phyloP scores from a whole-genome alignment of 371 early-diverging fungal genomes.

The Basidiobolus meristosporus region DNA sequence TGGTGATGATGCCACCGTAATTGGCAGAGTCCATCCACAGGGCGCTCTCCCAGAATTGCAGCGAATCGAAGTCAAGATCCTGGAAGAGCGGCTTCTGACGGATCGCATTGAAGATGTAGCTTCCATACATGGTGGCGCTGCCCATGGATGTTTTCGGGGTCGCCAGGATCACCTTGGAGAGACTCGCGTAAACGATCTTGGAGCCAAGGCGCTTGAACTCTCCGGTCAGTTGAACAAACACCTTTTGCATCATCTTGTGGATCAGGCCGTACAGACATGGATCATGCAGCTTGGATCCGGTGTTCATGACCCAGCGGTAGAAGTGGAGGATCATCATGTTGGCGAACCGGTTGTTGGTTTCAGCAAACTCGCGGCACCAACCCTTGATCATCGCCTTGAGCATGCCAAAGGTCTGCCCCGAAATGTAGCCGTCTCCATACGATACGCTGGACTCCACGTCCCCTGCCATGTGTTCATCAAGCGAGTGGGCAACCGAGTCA shows the following conservation, averaged over 20 bases:
- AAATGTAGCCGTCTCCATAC: slow-evolving; percentile 37
- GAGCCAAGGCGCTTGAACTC: slow-evolving; percentile 64
- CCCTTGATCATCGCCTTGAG: slow-evolving; percentile 56
- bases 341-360: slow-evolving; percentile 31
- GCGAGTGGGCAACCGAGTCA: slow-evolving; percentile 16
- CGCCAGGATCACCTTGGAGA: slow-evolving; percentile 56
- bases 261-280: slow-evolving; percentile 59
- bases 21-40: slow-evolving; percentile 88
- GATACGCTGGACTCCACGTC: slow-evolving; percentile 10
- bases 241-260: slow-evolving; percentile 73
- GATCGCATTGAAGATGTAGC: slow-evolving; percentile 49
- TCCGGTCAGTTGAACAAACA: slow-evolving; percentile 59
- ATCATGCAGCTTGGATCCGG: slow-evolving; percentile 61
- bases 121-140: slow-evolving; percentile 49
- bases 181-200: slow-evolving; percentile 55
- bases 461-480: slow-evolving; percentile 26
- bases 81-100: slow-evolving; percentile 52
- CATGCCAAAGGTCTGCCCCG: slow-evolving; percentile 44
- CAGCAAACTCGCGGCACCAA: slow-evolving; percentile 41
- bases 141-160: slow-evolving; percentile 55
- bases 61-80: slow-evolving; percentile 33
- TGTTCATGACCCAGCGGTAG: slow-evolving; percentile 74
- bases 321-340: slow-evolving; percentile 61
- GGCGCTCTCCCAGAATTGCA: slow-evolving; percentile 56
- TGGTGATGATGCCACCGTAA: slow-evolving; percentile 49